Conservation (phyloP, 2,329 filamentous ascomycete genomes). For the Sclerotinia borealis region DNA sequence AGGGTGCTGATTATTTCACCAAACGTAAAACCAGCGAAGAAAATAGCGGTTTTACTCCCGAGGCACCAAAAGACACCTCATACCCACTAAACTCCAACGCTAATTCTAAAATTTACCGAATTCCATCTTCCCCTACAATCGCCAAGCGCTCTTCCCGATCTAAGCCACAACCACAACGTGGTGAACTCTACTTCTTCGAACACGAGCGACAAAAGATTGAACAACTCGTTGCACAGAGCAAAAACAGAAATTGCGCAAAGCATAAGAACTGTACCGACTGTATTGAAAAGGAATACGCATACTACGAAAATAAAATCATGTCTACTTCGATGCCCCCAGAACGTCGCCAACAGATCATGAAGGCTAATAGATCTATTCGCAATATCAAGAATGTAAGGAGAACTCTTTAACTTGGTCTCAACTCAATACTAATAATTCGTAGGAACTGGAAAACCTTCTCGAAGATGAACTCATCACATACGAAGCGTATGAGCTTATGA, state of each 20-base stretch:
- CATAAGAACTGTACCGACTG: slow-evolving; percentile 25
- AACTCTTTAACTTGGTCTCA: background rate
- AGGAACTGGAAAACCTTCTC: slow-evolving; percentile 89
- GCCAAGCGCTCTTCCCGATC: slow-evolving; percentile 1
- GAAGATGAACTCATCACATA: slow-evolving; percentile 76
- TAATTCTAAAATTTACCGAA: slow-evolving; percentile 11
- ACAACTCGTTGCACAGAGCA: background rate
- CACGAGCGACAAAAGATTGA: slow-evolving; percentile 7
- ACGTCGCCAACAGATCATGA: slow-evolving; percentile 32
- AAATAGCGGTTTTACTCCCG: slow-evolving; percentile 10
- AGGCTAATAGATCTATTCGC: slow-evolving; percentile 31
- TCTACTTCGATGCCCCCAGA: slow-evolving; percentile 27
- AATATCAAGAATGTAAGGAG: slow-evolving; percentile 33
- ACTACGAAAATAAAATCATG: slow-evolving; percentile 26
- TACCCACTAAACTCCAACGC: slow-evolving; percentile 2
- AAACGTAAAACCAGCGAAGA: background rate
- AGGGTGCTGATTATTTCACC: background rate
- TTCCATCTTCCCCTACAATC: slow-evolving; percentile 6
- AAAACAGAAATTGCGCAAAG: slow-evolving; percentile 4
- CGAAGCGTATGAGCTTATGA: slow-evolving; percentile 68
- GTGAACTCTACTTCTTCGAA: slow-evolving; percentile 7
- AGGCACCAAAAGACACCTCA: background rate
- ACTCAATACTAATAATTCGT: slow-evolving; percentile 17
- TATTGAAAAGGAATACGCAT: slow-evolving; percentile 22
- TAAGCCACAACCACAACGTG: background rate